Conservation (phyloP, 208 protist species). For the Trypanosoma boissoni region DNA sequence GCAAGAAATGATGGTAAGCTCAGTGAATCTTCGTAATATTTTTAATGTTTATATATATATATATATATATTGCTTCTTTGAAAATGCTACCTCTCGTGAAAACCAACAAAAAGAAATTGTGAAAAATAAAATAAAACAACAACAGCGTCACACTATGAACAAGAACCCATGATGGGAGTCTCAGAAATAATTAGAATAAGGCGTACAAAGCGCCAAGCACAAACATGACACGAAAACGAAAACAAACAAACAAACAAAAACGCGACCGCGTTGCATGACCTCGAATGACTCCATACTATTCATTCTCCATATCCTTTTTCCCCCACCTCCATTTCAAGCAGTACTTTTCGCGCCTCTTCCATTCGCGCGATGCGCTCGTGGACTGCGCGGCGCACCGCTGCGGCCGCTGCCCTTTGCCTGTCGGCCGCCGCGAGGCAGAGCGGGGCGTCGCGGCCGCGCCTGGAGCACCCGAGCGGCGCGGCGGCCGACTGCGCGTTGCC, state of each 20-base stretch:
- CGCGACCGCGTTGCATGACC: neutral
- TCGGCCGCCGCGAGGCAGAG: slow-evolving; percentile 13
- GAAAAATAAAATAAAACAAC: too few species aligned
- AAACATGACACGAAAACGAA: too few species aligned
- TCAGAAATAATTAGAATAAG: slow-evolving; percentile 10
- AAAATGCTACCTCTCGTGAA: too few species aligned
- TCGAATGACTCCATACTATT: neutral
- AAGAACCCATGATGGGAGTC: too few species aligned
- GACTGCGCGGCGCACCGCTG: slow-evolving; percentile 4
- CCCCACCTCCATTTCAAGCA: neutral
- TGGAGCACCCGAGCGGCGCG: slow-evolving; percentile 4
- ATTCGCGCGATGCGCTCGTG: slow-evolving; percentile 10
- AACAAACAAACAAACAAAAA: slow-evolving; percentile 6
- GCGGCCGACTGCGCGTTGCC: slow-evolving; percentile 15
- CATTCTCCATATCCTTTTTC: neutral
- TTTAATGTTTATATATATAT: too few species aligned
- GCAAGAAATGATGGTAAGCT: too few species aligned
- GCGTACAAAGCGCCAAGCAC: slow-evolving; percentile 1
- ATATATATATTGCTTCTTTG: too few species aligned
- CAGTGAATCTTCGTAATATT: too few species aligned
- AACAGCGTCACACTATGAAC: too few species aligned
- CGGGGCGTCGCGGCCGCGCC: neutral
- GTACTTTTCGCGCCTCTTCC: slow-evolving; percentile 8
- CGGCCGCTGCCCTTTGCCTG: neutral
- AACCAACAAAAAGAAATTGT: too few species aligned